Base-by-base conservation (phyloP, 176 grass and related monocot genomes). In the Thalia dealbata region DNA sequence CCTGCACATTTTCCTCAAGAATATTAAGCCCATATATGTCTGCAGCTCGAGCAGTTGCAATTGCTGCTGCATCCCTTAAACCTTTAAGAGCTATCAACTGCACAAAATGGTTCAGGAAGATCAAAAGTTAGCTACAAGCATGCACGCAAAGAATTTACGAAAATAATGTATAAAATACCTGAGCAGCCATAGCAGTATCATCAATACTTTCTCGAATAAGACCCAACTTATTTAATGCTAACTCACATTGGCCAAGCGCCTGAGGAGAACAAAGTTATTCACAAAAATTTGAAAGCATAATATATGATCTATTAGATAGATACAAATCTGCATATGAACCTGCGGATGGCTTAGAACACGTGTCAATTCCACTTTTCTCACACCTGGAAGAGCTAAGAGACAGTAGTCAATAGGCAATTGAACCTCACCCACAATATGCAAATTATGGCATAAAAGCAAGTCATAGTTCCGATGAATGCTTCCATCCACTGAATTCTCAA, bases 381-480 rank as follows among this genome's bases (percentile, higher is more conserved):
- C 79, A 61, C 80, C 82, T 25, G 89, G 85, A 19, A 83, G 77
- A 67, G 85, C 85, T 59, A 85, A 64, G 27, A 91, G 89, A 54
- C 85, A 88, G 69, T 85, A 70, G 58, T 88, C 74, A 48, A 85
- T 50, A 55, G 67, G 23, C 73, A 85, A 70, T 65, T 88, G 80
- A 13, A 91, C 70, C 78, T 91, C 89, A 78, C 73, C 81, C 50
- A 91, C 77, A 82, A 88, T 88, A 50, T 85, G 85, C 76, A 88
- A 61, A 52, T 59, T 52, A 52, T 91, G 85, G 72, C 70, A 70
- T 10, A 85, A 79, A 72, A 91, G 82, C 50, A 88, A 82, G 73
- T 91, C 80, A 51, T 91, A 88, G 44, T 84, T 91, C 65, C 75
- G 55, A 74, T 85, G 85, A 56, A 83, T 82, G 71, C 85, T 91